Base-by-base conservation (phyloP, 2,329 filamentous ascomycete species). In the Aureobasidium pullulans region DNA sequence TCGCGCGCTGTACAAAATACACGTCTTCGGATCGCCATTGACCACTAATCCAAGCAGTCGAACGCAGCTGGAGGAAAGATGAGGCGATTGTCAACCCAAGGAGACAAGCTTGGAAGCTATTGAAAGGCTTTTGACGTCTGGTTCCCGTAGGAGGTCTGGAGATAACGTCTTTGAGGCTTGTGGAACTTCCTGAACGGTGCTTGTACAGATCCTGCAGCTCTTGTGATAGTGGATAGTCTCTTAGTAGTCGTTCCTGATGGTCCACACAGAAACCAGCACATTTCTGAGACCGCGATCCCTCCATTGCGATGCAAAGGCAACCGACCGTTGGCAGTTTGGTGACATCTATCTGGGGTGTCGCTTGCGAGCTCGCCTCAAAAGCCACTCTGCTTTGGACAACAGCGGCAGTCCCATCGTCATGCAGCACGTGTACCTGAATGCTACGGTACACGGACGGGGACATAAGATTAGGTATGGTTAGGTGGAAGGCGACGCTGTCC, bases 121-220 rank as follows among this genome's bases (percentile, higher is more conserved):
- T 48, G 29, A 48, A 48, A 1, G 44, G 29, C 34, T 31, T 46
- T 13, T 3, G 19, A 3, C 3, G 19, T 1, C 3, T 23, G 1
- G 3, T 2, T 23, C 3, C 19, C 3, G 19, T 2, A 23, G 19
- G 2, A 2, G 19, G 3, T 2, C 2, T 3, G 3, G 19, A 23
- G 19, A 23, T 3, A 23, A 23, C 19, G 19, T 23, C 3, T 23
- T 23, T 23, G 2, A 23, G 3, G 19, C 19, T 23, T 3, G 3
- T 3, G 19, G 3, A 3, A 23, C 1, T 3, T 1, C 19, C 19
- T 1, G 19, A 23, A 23, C 2, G 2, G 19, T 23, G 19, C 19
- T 23, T 23, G 23, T 23, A n/a, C n/a, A n/a, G 23, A 23, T 3
- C 3, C 3, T 23, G 23, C 0, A 3, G 23, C 2, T 2, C 3